These are phyloP conservation scores for Ogataea corticis DNA, from an alignment of 805 yeast species.

Conservation along the genomic window DNA sequence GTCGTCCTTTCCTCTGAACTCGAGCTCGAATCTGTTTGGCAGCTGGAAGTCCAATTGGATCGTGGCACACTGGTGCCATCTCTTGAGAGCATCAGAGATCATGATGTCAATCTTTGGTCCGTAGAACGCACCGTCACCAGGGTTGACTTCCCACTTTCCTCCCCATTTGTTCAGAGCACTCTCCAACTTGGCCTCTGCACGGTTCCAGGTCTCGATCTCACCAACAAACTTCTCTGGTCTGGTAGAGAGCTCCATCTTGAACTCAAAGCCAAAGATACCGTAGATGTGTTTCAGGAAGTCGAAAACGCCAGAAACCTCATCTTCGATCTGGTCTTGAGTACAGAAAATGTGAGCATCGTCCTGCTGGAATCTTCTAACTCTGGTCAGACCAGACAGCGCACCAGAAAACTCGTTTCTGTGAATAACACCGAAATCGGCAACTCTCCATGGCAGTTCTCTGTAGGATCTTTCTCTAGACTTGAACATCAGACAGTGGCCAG, in stretches of 20 bases:
- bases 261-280: slow-evolving; percentile 91
- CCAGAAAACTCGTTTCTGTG: slow-evolving; percentile 97
- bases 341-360: slow-evolving; percentile 99
- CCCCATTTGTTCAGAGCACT: slow-evolving; percentile 82
- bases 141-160: slow-evolving; percentile 90
- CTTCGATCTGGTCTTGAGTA: slow-evolving; percentile 84
- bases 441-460: slow-evolving; percentile 97
- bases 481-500: slow-evolving; percentile 92
- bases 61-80: slow-evolving; percentile 99
- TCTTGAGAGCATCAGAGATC: slow-evolving; percentile 89
- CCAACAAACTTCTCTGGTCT: slow-evolving; percentile 97
- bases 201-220: slow-evolving; percentile 90
- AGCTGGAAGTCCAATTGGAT: slow-evolving; percentile 98
- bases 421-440: slow-evolving; percentile 95
- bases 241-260: slow-evolving; percentile 95
- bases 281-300: slow-evolving; percentile 84
- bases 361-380: slow-evolving; percentile 98
- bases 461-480: slow-evolving; percentile 92
- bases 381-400: slow-evolving; percentile 90
- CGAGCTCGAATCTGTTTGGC: slow-evolving; percentile 90
- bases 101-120: slow-evolving; percentile 96
- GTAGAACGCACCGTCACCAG: slow-evolving; percentile 96
- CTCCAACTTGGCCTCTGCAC: slow-evolving; percentile 84
- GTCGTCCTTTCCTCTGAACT: slow-evolving; percentile 72
- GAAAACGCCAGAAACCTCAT: slow-evolving; percentile 79